Conservation (phyloP, 2,329 filamentous ascomycete species). For the Exophiala viscosa region DNA sequence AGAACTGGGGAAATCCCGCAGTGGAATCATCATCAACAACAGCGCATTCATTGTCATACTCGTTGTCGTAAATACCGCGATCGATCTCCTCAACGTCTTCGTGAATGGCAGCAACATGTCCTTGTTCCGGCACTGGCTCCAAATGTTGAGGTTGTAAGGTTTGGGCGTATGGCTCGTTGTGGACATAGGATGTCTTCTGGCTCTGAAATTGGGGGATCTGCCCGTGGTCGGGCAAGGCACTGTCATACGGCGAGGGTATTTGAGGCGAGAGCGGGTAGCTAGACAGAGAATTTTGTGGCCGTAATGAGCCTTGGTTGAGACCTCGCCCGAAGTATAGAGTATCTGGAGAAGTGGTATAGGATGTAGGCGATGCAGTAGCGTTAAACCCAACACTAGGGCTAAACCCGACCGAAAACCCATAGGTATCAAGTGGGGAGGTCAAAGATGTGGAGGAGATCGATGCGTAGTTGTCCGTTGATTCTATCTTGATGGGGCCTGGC, state of each 20-base stretch:
- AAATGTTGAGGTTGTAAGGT: neutral
- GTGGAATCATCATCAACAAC: conserved; percentile 16
- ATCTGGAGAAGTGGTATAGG: conserved; percentile 12
- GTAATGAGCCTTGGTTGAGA: conserved; percentile 10
- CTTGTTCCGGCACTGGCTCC: neutral
- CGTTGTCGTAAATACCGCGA: conserved; percentile 11
- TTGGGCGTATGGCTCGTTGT: conserved; percentile 1
- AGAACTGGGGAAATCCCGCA: conserved; percentile 4
- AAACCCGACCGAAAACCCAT: neutral
- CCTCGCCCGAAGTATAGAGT: conserved; percentile 15
- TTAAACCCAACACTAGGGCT: conserved; percentile 1
- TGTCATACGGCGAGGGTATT: conserved; percentile 8
- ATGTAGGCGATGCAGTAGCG: conserved; percentile 8
- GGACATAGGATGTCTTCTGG: neutral
- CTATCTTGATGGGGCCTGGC: conserved; percentile 4
- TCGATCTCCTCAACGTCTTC: conserved; percentile 29
- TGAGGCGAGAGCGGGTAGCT: conserved; percentile 10
- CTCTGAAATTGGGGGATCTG: conserved; percentile 3
- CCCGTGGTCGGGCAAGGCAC: neutral
- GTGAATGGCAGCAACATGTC: conserved; percentile 17
- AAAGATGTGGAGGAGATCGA: neutral
- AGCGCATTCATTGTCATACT: conserved; percentile 15
- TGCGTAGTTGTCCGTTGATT: conserved; percentile 3
- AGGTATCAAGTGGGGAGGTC: conserved; percentile 8
- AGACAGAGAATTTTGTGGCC: neutral